These are phyloP conservation scores for Phytophthora megakarya DNA, from an alignment of 352 stramenopile species.

Conservation along the genomic window DNA sequence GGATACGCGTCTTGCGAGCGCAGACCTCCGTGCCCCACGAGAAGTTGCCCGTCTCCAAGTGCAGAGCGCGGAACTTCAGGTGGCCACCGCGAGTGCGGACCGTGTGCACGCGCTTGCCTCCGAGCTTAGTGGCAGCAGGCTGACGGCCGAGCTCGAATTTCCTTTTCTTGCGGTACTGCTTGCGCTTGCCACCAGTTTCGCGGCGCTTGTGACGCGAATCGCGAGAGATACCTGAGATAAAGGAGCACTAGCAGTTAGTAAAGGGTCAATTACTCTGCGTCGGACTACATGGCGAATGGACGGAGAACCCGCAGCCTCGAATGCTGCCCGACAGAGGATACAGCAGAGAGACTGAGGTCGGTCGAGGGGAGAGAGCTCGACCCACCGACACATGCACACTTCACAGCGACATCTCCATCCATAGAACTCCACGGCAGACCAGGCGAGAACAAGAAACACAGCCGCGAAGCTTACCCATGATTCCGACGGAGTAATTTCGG, in stretches of 20 bases:
- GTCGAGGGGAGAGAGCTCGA: constrained; percentile 38
- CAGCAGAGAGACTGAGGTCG: constrained; percentile 83
- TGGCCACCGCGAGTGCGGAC: constrained; percentile 97
- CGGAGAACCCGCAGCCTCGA: constrained; percentile 62
- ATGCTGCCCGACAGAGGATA: constrained; percentile 91
- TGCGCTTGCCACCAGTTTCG: constrained; percentile 98
- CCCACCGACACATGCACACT: constrained; percentile 34
- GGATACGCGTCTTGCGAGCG: constrained; percentile 98
- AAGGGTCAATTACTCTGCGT: constrained; percentile 18
- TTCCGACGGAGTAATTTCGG: constrained; percentile 88
- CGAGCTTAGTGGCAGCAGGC: constrained; percentile 98
- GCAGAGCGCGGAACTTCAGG: constrained; percentile 98
- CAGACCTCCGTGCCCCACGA: constrained; percentile 98
- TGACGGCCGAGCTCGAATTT: constrained; percentile 99
- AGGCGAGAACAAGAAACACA: constrained; percentile 6
- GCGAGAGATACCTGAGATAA: constrained; percentile 98
- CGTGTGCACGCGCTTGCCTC: constrained; percentile 95
- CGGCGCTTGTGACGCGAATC: constrained; percentile 99
- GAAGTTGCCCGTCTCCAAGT: constrained; percentile 99
- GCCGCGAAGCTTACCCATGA: constrained; percentile 80
- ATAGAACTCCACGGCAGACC: constrained; percentile 33
- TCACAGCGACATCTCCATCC: constrained; percentile 44
- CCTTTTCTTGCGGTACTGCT: constrained; percentile 99
- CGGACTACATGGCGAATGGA: constrained; percentile 13
- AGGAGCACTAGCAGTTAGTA: constrained; percentile 19